Evolutionary conservation across 768 basidiomycete species (phyloP), one percentile per base, ranked within the genome.

Genomic region (Rossbeevera mucosa): DNA sequence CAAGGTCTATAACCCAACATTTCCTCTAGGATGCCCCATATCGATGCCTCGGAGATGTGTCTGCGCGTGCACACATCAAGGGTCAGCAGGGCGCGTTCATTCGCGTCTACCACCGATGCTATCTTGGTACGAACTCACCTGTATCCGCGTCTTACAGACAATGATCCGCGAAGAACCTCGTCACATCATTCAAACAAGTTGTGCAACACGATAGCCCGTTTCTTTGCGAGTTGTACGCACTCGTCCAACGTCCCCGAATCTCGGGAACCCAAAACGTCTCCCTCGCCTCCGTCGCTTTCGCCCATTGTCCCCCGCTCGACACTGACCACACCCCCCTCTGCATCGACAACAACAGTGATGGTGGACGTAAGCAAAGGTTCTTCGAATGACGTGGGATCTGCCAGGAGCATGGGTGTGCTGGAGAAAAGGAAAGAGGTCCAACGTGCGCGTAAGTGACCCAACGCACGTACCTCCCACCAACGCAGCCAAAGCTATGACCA

Each of bases 361-460:
- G 79, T 77, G 0, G 90, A 85, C 13, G 88, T 82, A 48, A 94
- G 79, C 7, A 96, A 75, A 0, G 91, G 88, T 58, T 93, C 87
- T 71, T 98, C 95, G 66, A 95, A 96, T 1, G 91, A 76, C 0
- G 91, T 88, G 1, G 93, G 90, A 68, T 98, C 95, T 0, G 85
- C 75, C 4, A 97, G 72, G 9, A 94, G 65, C 22, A 80, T 74
- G 45, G 79, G 78, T 28, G 49, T 56, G 22, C 59, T 63, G 18
- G 21, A 38, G 16, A 38, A 18, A 33, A 8, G 7, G 42, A 26
- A 20, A 22, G n/a, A 36, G 29, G n/a, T 18, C 18, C n/a, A 58
- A 47, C 9, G 6, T 18, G 11, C 18, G 12, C 29, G 5, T 21
- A 14, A 9, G 18, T 20, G 5, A 12, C 13, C n/a, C 4, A 36